Evolutionary conservation across 192 early-diverging fungal genomes (phyloP), one percentile per base, ranked within the genome.

Genomic region (Coemansia sp.): DNA sequence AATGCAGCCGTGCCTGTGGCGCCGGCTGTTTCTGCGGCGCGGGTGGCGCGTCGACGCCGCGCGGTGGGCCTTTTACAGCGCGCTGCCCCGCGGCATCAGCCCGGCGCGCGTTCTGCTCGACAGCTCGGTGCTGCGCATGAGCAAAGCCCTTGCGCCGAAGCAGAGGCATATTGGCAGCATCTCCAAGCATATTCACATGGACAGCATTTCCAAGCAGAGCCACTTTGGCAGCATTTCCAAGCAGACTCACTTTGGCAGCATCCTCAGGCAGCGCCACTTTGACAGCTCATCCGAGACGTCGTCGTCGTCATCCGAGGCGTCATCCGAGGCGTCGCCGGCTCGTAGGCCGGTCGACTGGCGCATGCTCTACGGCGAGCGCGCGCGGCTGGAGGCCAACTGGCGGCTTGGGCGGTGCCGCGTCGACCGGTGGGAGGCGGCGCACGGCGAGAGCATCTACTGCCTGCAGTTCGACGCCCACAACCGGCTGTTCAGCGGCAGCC

Each of bases 381-480:
- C 68, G 24, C 15, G 68, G 24, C 70, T 97, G 39, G 87, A 92
- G 56, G 59, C 59, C 14, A 91, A 96, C 72, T 98, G 95, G 95
- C 79, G 60, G 17, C 25, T 65, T 6, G 91, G 91, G 7, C 70
- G 74, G 15, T 94, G 87, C 60, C 78, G 72, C 2, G 73, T 85
- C 11, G 80, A 77, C 15, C 84, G 89, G 35, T 84, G 94, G 31
- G 86, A 89, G 62, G 41, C 70, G 17, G 90, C 91, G 8, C 96
- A 98, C 64, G 65, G 83, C 0, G 96, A 96, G 47, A 89, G 93
- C 37, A 89, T 97, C 4, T 98, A 98, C 68, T 93, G 89, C 45
- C 67, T 94, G 53, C 91, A 94, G 76, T 91, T 92, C 71, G 90
- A 92, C 43, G 71, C 82, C 10, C 42, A 85, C 49, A 92, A 87